These are phyloP conservation scores for Pisolithus sp. DNA, from an alignment of 768 basidiomycete genomes.

Conservation along the genomic window DNA sequence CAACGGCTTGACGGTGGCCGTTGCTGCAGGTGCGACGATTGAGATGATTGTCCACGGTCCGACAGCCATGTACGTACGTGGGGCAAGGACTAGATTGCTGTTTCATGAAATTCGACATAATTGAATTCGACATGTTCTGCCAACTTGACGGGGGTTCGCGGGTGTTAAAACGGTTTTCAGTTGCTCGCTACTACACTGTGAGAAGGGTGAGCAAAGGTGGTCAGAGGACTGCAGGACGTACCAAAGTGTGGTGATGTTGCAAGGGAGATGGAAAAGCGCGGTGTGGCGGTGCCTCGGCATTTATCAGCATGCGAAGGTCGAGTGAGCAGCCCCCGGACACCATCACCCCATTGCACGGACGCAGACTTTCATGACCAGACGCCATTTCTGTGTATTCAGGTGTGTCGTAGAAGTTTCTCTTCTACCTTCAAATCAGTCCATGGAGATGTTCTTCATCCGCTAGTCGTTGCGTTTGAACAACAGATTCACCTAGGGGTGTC, in stretches of 20 bases:
- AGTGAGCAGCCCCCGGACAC: slow-evolving; percentile 1
- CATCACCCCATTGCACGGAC: background rate
- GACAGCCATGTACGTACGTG: slow-evolving; percentile 49
- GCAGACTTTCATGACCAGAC: too few relatives aligned
- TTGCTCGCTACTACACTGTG: background rate
- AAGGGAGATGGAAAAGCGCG: background rate
- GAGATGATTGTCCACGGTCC: slow-evolving; percentile 5
- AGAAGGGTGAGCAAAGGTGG: background rate
- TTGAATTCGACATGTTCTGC: slow-evolving; percentile 75
- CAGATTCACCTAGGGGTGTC: slow-evolving; percentile 5
- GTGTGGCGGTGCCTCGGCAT: background rate
- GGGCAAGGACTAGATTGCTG: slow-evolving; percentile 91
- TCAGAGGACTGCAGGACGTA: background rate
- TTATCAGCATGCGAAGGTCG: slow-evolving; percentile 4
- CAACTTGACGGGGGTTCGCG: slow-evolving; percentile 58
- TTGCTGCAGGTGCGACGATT: slow-evolving; percentile 48
- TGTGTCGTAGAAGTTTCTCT: too few relatives aligned
- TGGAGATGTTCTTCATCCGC: too few relatives aligned
- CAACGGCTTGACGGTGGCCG: slow-evolving; percentile 87
- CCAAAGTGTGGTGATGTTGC: background rate
- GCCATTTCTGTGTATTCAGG: too few relatives aligned
- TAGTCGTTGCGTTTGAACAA: too few relatives aligned
- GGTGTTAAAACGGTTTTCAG: background rate
- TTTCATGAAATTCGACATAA: slow-evolving; percentile 66
- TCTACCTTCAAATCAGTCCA: too few relatives aligned